Evolutionary conservation across 2,329 filamentous ascomycete species (phyloP), one percentile per base, ranked within the genome.

Genomic region (Fusarium luffae): DNA sequence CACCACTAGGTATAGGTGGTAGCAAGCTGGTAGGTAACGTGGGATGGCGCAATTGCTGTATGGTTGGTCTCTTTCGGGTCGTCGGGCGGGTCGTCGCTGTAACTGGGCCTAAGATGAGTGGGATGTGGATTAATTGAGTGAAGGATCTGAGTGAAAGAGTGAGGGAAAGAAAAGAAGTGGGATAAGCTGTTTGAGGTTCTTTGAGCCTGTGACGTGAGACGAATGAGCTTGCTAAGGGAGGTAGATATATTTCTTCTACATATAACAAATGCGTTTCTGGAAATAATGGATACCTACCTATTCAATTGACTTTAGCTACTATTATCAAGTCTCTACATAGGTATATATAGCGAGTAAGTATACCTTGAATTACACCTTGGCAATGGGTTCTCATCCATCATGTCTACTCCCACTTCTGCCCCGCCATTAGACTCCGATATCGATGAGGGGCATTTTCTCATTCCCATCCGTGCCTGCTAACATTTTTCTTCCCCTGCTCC

Each of bases 21-120:
- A 49, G 42, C 25, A 55, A 28, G 27, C 47, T 21, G 44, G 41
- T 62, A 63, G 21, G 63, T 62, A 71, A 57, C 67, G 67, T 68
- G 67, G 63, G 67, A 69, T 69, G 66, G 65, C 63, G 65, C 46
- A 69, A 69, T 54, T 57, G 58, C 25, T 50, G 32, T 49, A 49
- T 58, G 55, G 69, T 63, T 63, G 54, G 66, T 72, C 56, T 63
- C 51, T 66, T 59, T 57, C 70, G 70, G 70, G 70, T 63, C 66
- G 69, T 72, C 69, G 66, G 68, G 69, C 67, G 66, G 69, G 69
- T 70, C 69, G 69, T 72, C 69, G 69, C 54, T 30, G 49, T 46
- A 49, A 69, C 54, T 68, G 67, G 62, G 43, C 52, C 59, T 49
- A 50, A 43, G 40, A 32, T 48, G 54, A 52, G 59, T 44, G 55